Evolutionary conservation across 2,329 filamentous ascomycete species (phyloP), one percentile per base, ranked within the genome.

Genomic region (Cyanodermella asteris): DNA sequence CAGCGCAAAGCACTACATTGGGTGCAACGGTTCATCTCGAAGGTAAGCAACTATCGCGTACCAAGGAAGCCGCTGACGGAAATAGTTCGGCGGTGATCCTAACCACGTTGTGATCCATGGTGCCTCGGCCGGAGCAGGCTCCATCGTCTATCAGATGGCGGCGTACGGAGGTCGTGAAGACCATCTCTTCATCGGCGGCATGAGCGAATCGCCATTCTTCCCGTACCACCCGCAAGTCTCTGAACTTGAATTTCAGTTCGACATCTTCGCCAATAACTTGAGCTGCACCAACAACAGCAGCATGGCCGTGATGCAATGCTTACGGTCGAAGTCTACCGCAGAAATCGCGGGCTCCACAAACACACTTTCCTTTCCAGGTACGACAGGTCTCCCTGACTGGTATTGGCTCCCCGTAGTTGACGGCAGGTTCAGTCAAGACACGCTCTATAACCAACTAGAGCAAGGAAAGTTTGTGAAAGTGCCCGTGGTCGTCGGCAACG

Each of bases 1-100:
- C 72, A 78, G 43, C 52, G 68, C 26, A 70, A 72, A 38, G 68
- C 64, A 0, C 43, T 81, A 9, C 42, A 72, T 31, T 81, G 74
- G 75, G 61, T 77, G 1, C 60, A 74, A 33, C 50, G 61, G 16
- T 50, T 78, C 42, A 74, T 80, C 20, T 34, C 37, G 25, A 40
- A 50, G 34, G 55, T 57, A 40, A 20, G 40, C 29, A 9, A 7
- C 10, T 4, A 6, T 12, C n/a, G n/a, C n/a, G n/a, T n/a, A n/a
- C n/a, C n/a, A n/a, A n/a, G n/a, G n/a, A n/a, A n/a, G n/a, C n/a
- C n/a, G n/a, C n/a, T n/a, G n/a, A n/a, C n/a, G n/a, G 12, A 10
- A 17, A 22, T 31, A 63, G 42, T 81, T 82, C 35, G 74, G 73
- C 4, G 74, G 73, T 13, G 52, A 80, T 34, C 68, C 72, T 1